Evolutionary conservation across 2,329 filamentous ascomycete genomes (phyloP).

Genomic region (Exophiala xenobiotica): DNA sequence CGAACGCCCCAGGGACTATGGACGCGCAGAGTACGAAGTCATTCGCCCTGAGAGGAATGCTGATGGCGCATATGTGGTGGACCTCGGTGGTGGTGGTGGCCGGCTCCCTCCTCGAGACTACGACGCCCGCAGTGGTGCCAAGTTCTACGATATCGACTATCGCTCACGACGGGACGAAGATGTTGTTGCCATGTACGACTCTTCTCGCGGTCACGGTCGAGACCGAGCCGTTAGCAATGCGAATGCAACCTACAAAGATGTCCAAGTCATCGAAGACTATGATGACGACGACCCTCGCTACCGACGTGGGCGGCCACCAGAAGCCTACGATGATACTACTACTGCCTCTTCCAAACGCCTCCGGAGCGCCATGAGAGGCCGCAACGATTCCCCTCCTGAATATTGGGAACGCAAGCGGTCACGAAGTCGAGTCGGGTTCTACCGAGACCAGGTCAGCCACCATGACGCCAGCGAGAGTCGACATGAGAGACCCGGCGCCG

Average conservation of each 20-base stretch:
- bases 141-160: constrained; percentile 4
- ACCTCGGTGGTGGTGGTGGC: constrained; percentile 10
- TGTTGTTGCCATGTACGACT: constrained; percentile 13
- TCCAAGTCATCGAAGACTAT: constrained; percentile 24
- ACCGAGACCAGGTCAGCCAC: constrained; percentile 20
- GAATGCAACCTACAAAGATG: constrained; percentile 18
- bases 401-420: constrained; percentile 9
- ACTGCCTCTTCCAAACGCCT: constrained; percentile 10
- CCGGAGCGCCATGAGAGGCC: constrained; percentile 18
- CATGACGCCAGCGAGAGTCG: constrained; percentile 27
- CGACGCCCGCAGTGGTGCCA: constrained; percentile 9
- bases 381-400: constrained; percentile 18
- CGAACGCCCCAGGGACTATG: constrained; percentile 13
- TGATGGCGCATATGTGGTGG: constrained; percentile 24
- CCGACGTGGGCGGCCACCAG: constrained; percentile 9
- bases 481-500: constrained; percentile 27
- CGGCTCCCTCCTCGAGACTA: constrained; percentile 7
- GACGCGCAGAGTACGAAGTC: constrained; percentile 24
- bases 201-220: not conserved
- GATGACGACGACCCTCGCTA: constrained; percentile 18
- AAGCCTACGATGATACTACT: constrained; percentile 10
- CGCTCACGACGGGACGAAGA: constrained; percentile 11
- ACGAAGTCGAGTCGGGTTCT: constrained; percentile 24
- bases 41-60: constrained; percentile 20
- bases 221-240: constrained; percentile 10